Evolutionary conservation across 805 yeast genomes (phyloP).

Genomic region (Ascoidea tarda): DNA sequence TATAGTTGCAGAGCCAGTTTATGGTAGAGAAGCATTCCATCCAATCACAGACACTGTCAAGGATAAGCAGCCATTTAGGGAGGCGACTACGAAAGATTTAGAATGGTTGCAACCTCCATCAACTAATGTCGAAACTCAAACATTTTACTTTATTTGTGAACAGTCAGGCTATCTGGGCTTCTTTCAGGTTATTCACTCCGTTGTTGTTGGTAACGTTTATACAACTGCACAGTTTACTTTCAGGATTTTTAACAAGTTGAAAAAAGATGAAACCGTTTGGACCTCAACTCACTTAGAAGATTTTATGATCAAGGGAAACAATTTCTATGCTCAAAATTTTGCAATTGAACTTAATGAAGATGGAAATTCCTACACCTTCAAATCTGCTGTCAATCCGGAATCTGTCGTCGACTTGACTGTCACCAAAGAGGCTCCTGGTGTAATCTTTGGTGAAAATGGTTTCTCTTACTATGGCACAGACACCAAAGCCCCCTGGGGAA

Average conservation of each 20-base stretch:
- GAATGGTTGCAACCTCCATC: constrained; percentile 59
- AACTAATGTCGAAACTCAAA: constrained; percentile 92
- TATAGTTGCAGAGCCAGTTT: constrained; percentile 83
- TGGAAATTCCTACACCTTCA: constrained; percentile 35
- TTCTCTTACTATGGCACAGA: constrained; percentile 79
- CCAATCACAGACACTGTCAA: constrained; percentile 55
- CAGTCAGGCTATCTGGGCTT: constrained; percentile 61
- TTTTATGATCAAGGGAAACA: constrained; percentile 56
- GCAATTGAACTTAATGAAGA: constrained; percentile 46
- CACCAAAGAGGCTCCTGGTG: constrained; percentile 55
- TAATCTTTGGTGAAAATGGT: constrained; percentile 86
- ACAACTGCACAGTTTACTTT: constrained; percentile 92
- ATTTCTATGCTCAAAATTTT: constrained; percentile 67
- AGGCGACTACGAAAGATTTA: constrained; percentile 53
- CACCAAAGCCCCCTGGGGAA: constrained; percentile 82
- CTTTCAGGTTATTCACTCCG: constrained; percentile 91
- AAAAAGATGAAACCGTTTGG: constrained; percentile 54
- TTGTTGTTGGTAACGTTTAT: constrained; percentile 64
- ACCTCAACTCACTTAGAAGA: constrained; percentile 82
- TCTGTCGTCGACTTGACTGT: constrained; percentile 58
- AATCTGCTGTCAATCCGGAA: constrained; percentile 53
- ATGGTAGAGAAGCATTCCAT: constrained; percentile 85
- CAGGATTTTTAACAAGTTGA: constrained; percentile 46
- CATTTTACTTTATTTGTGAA: constrained; percentile 68
- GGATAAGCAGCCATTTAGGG: constrained; percentile 42